Conservation (phyloP, 306 rosid genomes). For the Gynostemma pentaphyllum region DNA sequence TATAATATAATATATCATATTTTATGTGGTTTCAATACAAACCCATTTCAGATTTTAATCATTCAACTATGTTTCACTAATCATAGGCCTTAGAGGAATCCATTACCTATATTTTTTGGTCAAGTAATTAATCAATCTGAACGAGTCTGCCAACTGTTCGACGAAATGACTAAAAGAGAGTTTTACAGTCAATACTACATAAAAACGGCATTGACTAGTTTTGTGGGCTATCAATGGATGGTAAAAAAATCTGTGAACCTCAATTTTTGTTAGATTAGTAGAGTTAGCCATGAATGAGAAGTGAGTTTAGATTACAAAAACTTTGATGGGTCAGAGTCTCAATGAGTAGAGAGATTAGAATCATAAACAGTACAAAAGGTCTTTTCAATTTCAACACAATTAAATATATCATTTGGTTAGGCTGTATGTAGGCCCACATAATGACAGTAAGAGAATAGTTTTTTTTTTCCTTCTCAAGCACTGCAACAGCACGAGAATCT, state of each 20-base stretch:
- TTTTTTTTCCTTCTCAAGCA: too few species aligned
- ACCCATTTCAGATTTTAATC: conserved; percentile 10
- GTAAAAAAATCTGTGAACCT: too few species aligned
- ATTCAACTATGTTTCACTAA: conserved; percentile 10
- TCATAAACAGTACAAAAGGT: background rate
- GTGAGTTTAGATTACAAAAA: background rate
- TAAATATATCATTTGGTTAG: background rate
- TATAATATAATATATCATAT: background rate
- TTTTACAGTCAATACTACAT: background rate
- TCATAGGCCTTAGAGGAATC: conserved; percentile 3
- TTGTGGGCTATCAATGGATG: background rate
- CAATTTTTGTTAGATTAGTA: too few species aligned
- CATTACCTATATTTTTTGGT: background rate
- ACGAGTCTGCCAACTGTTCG: background rate
- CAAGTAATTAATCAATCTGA: background rate
- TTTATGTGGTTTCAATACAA: background rate
- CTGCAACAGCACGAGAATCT: background rate
- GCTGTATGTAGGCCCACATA: conserved; percentile 8
- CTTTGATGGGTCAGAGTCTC: conserved; percentile 4
- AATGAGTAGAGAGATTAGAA: conserved; percentile 1
- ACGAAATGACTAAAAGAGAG: conserved; percentile 1
- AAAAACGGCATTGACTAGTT: background rate
- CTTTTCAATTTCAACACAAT: background rate
- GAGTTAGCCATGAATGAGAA: too few species aligned
- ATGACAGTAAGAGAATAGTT: background rate